Base-by-base conservation (phyloP, 371 early-diverging fungal species). In the Apophysomyces elegans region DNA sequence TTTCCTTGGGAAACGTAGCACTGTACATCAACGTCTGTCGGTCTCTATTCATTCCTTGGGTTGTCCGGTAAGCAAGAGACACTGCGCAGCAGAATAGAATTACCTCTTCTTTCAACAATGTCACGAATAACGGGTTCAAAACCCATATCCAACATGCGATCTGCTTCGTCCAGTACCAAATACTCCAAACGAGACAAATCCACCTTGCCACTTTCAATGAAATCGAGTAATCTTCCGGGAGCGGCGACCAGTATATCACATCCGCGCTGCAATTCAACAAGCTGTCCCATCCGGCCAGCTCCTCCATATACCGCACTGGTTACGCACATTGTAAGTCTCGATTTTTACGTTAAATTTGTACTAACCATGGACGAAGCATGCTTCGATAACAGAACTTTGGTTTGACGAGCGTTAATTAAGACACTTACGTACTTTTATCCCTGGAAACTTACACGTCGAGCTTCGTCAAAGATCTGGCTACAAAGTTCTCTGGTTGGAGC, bases 121-220 rank as follows among this genome's bases (percentile, higher is more conserved):
- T 88, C 87, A 60, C 95, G 87, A 35, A 99, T 84, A 73, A 95
- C 92, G 11, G 92, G 91, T 83, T 98, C 98, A 76, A 98, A 99
- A 32, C 98, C 98, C 97, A 97, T 96, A 74, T 98, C 98, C 43
- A 99, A 75, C 97, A 97, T 96, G 56, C 96, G 85, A 66, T 96
- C 96, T 5, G 96, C 96, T 67, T 98, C 98, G 75, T 98, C 98
- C 59, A 98, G 84, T 26, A 99, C 93, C 11, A 97, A 78, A 68
- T 94, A 96, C 36, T 75, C 70, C 18, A 96, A 92, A 47, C 91
- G 78, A n/a, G 87, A 75, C 56, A 99, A 78, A 62, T 90, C 92
- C 13, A 94, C 78, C 50, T 80, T 79, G 2, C 88, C 86, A 35
- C 88, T 78, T 54, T 92, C 86, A 14, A 97, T 77, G 82, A 99